Base-by-base conservation (phyloP, 1,139 yeast species). In the Pichia sp. region DNA sequence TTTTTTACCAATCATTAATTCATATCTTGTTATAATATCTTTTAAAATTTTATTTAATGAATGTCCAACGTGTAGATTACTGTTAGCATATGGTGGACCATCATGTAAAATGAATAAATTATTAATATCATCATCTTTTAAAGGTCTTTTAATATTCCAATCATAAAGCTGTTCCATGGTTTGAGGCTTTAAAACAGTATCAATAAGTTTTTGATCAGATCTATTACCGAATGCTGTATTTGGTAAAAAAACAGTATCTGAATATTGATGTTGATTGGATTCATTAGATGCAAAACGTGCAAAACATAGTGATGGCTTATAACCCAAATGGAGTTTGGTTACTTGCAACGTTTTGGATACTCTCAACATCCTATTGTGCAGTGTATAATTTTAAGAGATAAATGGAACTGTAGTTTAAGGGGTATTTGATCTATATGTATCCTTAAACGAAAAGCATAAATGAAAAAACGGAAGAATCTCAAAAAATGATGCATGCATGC, bases 61-160 rank as follows among this genome's bases (percentile, higher is more conserved):
- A 65, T 92, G 99, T 1, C 99, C 99, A 50, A 90, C 65, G 61
- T 92, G 99, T 26, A 92, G 68, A 51, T 83, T 87, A 4, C 97
- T 98, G 60, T 92, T 92, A 11, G 98, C 97, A 65, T 90, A 92
- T 0, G 99, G 99, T 0, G 99, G 99, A 0, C 99, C 99, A 65
- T 92, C 99, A 55, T 90, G 97, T 4, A 92, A 68, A 1, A 84
- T 73, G 54, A 87, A 87, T n/a, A 69, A 53, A 27, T 68, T 63
- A 1, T 65, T 58, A 39, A 53, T 37, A 20, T 50, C 30, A 9
- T 54, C 45, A 36, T 63, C 50, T 23, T 55, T 33, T 4, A 46
- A 49, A 5, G 54, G 43, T 29, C 56, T 53, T 8, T 47, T 47
- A 5, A 45, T 41, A 52, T 74, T 78, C 76, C 78, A 71, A 22